Conservation (phyloP, 768 basidiomycete genomes). For the Melanogaster broomeanus region DNA sequence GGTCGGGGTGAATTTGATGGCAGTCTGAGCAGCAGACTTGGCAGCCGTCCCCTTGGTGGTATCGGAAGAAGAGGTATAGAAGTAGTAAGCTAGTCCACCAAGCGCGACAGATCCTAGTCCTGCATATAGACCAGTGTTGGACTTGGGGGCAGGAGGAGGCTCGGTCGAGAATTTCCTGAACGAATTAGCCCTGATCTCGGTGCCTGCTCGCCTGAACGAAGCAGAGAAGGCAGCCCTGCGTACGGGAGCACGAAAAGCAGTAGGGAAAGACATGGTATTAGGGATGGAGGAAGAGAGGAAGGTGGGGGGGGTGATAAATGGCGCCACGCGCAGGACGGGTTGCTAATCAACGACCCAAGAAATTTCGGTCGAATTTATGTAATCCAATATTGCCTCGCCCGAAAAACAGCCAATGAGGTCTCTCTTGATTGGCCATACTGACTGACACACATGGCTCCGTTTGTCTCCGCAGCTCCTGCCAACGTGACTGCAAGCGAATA, state of each 20-base stretch:
- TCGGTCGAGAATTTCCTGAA: conserved; percentile 65
- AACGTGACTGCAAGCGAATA: background rate
- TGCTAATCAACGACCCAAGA: background rate
- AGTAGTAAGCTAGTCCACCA: conserved; percentile 66
- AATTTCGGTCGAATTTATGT: conserved; percentile 5
- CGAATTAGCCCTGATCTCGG: conserved; percentile 38
- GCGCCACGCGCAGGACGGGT: background rate
- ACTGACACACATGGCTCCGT: background rate
- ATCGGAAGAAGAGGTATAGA: conserved; percentile 48
- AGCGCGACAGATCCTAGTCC: conserved; percentile 62
- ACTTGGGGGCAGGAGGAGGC: conserved; percentile 45
- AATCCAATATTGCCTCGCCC: conserved; percentile 1
- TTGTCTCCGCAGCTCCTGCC: background rate
- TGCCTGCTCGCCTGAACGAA: conserved; percentile 25
- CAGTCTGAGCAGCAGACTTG: conserved; percentile 63
- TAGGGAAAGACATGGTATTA: conserved; percentile 56
- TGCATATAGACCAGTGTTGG: conserved; percentile 58
- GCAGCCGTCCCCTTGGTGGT: conserved; percentile 53
- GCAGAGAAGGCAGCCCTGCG: conserved; percentile 43
- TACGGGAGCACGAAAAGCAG: conserved; percentile 48
- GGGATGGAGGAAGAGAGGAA: background rate
- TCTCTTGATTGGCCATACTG: background rate
- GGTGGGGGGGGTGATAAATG: background rate
- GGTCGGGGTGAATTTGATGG: conserved; percentile 69
- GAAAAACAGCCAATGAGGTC: background rate